Percentiles rank a stretch among this genome's conserved stretches.
phyloP scores from a whole-genome alignment of 768 basidiomycete species.

The Leccinellum rugosiceps region DNA sequence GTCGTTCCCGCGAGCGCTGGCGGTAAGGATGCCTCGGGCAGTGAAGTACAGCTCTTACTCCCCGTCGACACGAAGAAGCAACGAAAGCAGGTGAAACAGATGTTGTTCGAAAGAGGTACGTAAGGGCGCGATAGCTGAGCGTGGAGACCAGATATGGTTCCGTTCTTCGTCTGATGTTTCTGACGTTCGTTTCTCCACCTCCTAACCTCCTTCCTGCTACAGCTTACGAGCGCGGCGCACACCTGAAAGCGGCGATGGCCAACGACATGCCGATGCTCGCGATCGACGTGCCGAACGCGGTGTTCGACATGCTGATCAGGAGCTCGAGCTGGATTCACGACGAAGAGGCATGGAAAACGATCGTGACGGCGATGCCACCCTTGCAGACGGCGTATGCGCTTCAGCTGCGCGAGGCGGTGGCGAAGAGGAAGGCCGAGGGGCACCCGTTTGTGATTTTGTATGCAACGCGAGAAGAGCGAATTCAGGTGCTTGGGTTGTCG shows the following conservation, averaged over 20 bases:
- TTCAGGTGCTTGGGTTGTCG: slow-evolving; percentile 52
- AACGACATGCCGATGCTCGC: slow-evolving; percentile 66
- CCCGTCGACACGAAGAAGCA: slow-evolving; percentile 73
- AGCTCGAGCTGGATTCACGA: slow-evolving; percentile 64
- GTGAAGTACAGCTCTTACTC: slow-evolving; percentile 62
- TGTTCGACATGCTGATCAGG: slow-evolving; percentile 62
- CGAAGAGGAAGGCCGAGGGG: slow-evolving; percentile 61
- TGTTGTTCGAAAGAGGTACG: slow-evolving; percentile 65
- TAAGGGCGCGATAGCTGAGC: not conserved
- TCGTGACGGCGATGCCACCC: slow-evolving; percentile 53
- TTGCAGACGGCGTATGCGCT: slow-evolving; percentile 59
- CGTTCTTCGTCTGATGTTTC: not conserved
- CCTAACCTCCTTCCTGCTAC: not conserved
- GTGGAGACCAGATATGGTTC: not conserved
- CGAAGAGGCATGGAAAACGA: slow-evolving; percentile 70
- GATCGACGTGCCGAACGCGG: slow-evolving; percentile 57
- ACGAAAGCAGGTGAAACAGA: slow-evolving; percentile 65
- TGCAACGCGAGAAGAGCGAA: slow-evolving; percentile 65
- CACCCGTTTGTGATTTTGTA: slow-evolving; percentile 61
- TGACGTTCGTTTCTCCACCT: not conserved
- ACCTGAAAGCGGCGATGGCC: slow-evolving; percentile 58
- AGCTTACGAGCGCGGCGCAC: slow-evolving; percentile 63
- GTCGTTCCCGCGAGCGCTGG: slow-evolving; percentile 30
- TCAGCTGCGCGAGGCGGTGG: slow-evolving; percentile 64
- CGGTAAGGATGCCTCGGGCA: slow-evolving; percentile 33